Base-by-base conservation (phyloP, 208 protist genomes). In the Acanthamoeba lenticulata region DNA sequence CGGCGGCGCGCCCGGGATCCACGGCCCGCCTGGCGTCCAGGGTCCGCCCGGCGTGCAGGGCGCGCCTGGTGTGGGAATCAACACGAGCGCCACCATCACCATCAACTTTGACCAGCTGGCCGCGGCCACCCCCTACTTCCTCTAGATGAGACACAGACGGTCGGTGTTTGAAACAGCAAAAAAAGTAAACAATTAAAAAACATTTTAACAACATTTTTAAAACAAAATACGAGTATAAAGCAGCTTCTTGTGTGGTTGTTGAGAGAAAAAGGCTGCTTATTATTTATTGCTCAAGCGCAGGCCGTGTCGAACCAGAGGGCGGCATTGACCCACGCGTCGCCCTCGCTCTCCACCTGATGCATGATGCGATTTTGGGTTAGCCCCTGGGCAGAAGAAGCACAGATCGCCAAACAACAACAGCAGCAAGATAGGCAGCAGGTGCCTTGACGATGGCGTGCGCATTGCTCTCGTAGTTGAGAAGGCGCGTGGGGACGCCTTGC, bases 391-490 rank as follows among this genome's bases (percentile, higher is more conserved):
- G 9, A 42, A 3, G 36, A 5, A 74, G 29, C 27, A 36, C 0
- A 24, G 0, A 17, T 40, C 65, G 6, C 1, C 27, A 3, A 74
- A 72, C 4, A 11, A 36, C 27, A 29, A 74, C 29, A 29, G 36
- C 13, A 69, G 60, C 60, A 69, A 34, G 5, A 69, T 15, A 5
- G 29, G 1, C 7, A 74, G n/a, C n/a, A n/a, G n/a, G n/a, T n/a
- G n/a, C 65, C 72, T 83, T 83, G 72, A 83, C 40, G 72, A 83
- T 83, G 27, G 72, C 72, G 13, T 83, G 72, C 6, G 72, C 72
- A 38, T 83, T 83, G 72, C 72, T 49, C 24, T 83, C 72, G 42
- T 83, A 83, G 21, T 32, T 83, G 38, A 83, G 72, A 15, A 83
- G 38, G 9, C 72, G 72, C 40, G 72, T 83, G 27, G 72, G 72